Percentiles rank a stretch among this genome's conserved stretches.
Conservation (phyloP, 306 rosid species). For the Biancaea sappan region DNA sequence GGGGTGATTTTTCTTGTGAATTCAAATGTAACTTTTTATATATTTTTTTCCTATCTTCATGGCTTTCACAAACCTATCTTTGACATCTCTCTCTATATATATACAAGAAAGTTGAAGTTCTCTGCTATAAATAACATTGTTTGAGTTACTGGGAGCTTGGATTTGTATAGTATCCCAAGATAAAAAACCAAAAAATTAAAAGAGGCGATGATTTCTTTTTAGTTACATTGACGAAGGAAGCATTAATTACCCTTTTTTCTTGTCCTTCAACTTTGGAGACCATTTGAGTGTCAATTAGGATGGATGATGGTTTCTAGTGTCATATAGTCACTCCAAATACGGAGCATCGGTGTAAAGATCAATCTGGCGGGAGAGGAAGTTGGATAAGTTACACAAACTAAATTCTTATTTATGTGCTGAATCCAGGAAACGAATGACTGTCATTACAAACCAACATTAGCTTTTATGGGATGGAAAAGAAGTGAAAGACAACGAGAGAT, state of each 20-base stretch:
- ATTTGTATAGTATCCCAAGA: neutral
- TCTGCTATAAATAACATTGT: conserved; percentile 5
- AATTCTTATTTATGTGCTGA: neutral
- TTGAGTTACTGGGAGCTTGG: conserved; percentile 1
- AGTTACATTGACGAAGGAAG: neutral
- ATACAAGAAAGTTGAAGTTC: conserved; percentile 20
- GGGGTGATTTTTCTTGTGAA: conserved; percentile 63
- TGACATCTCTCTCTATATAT: neutral
- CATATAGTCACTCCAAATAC: neutral
- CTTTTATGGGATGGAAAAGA: neutral
- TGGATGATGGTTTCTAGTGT: neutral
- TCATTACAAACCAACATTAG: neutral
- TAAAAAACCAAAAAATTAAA: too few species aligned
- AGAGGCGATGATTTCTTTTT: too few species aligned
- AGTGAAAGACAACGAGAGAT: neutral
- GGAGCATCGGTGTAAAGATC: neutral
- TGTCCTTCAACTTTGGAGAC: neutral
- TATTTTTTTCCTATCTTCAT: conserved; percentile 22
- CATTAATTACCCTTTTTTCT: neutral
- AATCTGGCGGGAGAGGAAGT: neutral
- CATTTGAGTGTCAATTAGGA: neutral
- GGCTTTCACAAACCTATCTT: conserved; percentile 19
- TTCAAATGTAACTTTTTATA: conserved; percentile 55
- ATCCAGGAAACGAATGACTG: neutral
- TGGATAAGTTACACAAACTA: neutral